Evolutionary conservation across 495 filamentous ascomycete species (phyloP).

Genomic region (Aspergillus asperescens): DNA sequence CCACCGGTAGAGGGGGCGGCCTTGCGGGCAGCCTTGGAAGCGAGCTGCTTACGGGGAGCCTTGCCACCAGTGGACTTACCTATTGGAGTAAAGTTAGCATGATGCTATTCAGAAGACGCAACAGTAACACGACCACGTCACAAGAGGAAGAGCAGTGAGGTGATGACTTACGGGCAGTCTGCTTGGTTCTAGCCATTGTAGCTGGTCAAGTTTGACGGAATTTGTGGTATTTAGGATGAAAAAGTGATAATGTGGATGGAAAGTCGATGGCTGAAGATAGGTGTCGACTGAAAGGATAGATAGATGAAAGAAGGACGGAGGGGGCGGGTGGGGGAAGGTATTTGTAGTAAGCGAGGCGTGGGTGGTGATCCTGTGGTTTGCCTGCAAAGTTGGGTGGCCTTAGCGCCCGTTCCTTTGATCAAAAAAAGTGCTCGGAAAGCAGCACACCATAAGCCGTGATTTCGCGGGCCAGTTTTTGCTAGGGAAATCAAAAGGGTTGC

Average conservation of each 20-base stretch:
- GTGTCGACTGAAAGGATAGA: conserved; percentile 26
- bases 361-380: conserved; percentile 40
- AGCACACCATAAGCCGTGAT: conserved; percentile 36
- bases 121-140: conserved; percentile 20
- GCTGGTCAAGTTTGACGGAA: conserved; percentile 43
- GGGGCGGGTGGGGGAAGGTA: conserved; percentile 46
- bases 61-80: conserved; percentile 99
- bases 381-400: conserved; percentile 22
- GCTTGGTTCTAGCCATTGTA: conserved; percentile 98
- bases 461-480: conserved; percentile 28
- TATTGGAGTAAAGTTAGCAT: conserved; percentile 37
- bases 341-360: conserved; percentile 42
- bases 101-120: conserved; percentile 26
- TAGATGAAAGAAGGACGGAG: conserved; percentile 47
- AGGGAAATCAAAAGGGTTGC: conserved; percentile 26
- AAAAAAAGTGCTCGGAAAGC: conserved; percentile 33
- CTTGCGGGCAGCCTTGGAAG: conserved; percentile 78
- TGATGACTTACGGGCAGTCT: conserved; percentile 84
- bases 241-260: conserved; percentile 42
- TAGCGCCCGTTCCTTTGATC: conserved; percentile 29
- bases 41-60: conserved; percentile 97
- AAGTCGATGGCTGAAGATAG: conserved; percentile 34
- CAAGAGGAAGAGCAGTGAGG: conserved; percentile 21
- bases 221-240: conserved; percentile 42
- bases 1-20: conserved; percentile 69